A percentile compares a stretch with the other conserved stretches of the same genome.
Conservation (phyloP, 306 rosid genomes). For the Vigna unguiculata region DNA sequence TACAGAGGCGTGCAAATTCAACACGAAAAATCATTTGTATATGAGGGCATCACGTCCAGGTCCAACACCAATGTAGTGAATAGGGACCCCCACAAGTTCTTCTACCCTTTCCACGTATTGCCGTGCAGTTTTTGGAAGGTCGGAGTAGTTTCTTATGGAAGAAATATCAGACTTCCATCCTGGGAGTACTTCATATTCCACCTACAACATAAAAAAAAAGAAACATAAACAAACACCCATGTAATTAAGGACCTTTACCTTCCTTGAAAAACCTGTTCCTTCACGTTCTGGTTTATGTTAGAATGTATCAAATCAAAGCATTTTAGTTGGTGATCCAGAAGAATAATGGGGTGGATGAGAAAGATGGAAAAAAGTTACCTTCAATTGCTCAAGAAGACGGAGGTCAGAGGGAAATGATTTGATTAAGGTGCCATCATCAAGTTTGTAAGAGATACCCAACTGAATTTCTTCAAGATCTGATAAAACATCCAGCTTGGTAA, state of each 20-base stretch:
- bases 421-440: constrained; percentile 71
- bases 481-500: constrained; percentile 92
- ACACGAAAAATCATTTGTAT: constrained; percentile 56
- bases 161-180: constrained; percentile 94
- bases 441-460: constrained; percentile 76
- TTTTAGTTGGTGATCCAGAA: constrained; percentile 7
- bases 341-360: neutral
- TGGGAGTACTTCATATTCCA: constrained; percentile 83
- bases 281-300: constrained; percentile 11
- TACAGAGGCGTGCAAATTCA: constrained; percentile 39
- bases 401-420: constrained; percentile 88
- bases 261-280: constrained; percentile 20
- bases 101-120: constrained; percentile 87
- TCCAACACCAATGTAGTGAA: constrained; percentile 93
- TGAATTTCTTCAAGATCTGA: constrained; percentile 77
- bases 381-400: constrained; percentile 81
- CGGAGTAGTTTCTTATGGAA: constrained; percentile 77
- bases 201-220: constrained; percentile 56
- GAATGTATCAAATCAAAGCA: constrained; percentile 22
- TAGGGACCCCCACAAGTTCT: constrained; percentile 84
- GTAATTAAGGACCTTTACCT: neutral
- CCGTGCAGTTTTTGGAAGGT: constrained; percentile 85
- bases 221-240: constrained; percentile 9
- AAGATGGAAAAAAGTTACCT: constrained; percentile 53
- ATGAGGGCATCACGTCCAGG: constrained; percentile 98